Conservation (phyloP, 176 grass and related monocot species). For the Rhynchospora tenuis region DNA sequence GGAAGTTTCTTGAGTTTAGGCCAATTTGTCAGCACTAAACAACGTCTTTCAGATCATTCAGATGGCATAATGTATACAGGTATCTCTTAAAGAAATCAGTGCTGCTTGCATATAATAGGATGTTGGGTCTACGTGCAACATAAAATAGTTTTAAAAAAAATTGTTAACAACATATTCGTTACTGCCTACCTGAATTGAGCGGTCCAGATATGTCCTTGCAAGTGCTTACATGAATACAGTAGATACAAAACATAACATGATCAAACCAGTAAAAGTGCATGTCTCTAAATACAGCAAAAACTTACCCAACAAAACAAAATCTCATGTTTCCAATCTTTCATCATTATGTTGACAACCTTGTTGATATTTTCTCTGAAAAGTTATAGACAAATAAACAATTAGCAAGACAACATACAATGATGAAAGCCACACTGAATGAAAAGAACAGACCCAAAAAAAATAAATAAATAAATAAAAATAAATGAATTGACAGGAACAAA, state of each 20-base stretch:
- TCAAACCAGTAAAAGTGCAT: not conserved
- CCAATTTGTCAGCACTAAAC: not conserved
- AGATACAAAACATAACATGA: not conserved
- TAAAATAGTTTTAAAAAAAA: not conserved
- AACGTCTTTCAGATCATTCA: not conserved
- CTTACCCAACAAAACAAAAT: slow-evolving; percentile 40
- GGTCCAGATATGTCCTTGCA: not conserved
- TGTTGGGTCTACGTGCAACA: not conserved
- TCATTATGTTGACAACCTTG: slow-evolving; percentile 24
- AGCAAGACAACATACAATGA: not conserved
- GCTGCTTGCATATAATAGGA: not conserved
- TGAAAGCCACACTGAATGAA: not conserved
- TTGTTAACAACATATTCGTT: not conserved
- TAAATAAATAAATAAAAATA: not conserved
- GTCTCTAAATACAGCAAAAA: not conserved
- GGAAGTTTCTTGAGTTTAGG: not conserved
- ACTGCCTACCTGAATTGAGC: not conserved
- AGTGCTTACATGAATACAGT: not conserved
- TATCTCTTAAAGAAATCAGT: not conserved
- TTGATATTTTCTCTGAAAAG: slow-evolving; percentile 28
- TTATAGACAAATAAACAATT: not conserved
- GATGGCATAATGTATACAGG: not conserved
- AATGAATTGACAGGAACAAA: not conserved
- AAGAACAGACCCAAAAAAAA: not conserved
- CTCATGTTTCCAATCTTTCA: slow-evolving; percentile 28